Evolutionary conservation across 2,329 filamentous ascomycete genomes (phyloP).

Genomic region (Ceratocystis huliohia): DNA sequence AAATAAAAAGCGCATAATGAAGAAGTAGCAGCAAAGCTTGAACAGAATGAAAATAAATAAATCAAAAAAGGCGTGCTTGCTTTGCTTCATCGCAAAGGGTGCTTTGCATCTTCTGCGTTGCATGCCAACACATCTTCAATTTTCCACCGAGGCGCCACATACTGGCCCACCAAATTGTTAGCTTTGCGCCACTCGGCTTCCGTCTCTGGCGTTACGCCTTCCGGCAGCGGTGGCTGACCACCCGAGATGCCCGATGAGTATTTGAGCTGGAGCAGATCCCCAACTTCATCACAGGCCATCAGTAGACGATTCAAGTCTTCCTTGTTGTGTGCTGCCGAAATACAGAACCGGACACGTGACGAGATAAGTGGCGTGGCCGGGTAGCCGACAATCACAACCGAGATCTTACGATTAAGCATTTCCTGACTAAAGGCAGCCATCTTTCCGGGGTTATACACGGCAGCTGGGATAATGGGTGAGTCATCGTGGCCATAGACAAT

Average conservation of each 20-base stretch:
- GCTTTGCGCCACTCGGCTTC: slow-evolving; percentile 55
- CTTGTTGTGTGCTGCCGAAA: slow-evolving; percentile 94
- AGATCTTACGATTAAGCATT: slow-evolving; percentile 96
- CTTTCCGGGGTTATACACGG: slow-evolving; percentile 97
- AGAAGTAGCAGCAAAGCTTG: neutral
- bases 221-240: slow-evolving; percentile 63
- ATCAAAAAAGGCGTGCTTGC: slow-evolving; percentile 1
- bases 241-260: slow-evolving; percentile 94
- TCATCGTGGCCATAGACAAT: slow-evolving; percentile 97
- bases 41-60: slow-evolving; percentile 10
- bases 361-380: slow-evolving; percentile 91
- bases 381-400: slow-evolving; percentile 93
- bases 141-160: slow-evolving; percentile 67
- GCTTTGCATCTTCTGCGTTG: slow-evolving; percentile 64
- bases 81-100: slow-evolving; percentile 47
- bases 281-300: slow-evolving; percentile 80
- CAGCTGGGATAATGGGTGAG: slow-evolving; percentile 86
- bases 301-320: slow-evolving; percentile 89
- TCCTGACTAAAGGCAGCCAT: slow-evolving; percentile 97
- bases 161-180: slow-evolving; percentile 56
- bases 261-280: slow-evolving; percentile 84
- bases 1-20: neutral
- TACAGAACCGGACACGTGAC: slow-evolving; percentile 87
- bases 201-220: slow-evolving; percentile 57
- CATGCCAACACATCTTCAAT: slow-evolving; percentile 68